Base-by-base conservation (phyloP, 495 filamentous ascomycete species). In the Hyaloscypha finlandica region DNA sequence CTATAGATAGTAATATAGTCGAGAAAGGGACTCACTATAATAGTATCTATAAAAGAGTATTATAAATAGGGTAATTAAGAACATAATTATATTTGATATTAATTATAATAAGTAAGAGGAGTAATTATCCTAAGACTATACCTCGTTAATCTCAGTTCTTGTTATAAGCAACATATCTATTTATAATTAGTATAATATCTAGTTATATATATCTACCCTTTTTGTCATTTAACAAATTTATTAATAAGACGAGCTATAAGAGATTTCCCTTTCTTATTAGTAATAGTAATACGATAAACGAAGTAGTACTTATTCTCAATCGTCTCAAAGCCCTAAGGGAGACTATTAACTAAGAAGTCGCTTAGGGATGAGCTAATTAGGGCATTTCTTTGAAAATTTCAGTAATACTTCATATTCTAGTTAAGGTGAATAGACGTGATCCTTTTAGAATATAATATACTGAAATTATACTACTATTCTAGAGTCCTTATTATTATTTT, bases 301-400 rank as follows among this genome's bases (percentile, higher is more conserved):
- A 48, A 19, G 9, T 19, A 19, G 9, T 19, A 9, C 19, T 48
- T 9, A 9, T 48, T 48, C 42, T 48, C 42, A 9, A 48, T 48
- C 42, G 42, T 48, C 42, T 48, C 19, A 48, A 48, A 48, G 19
- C 42, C 42, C 19, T 48, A 48, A 48, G 42, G 42, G 19, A 48
- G 42, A 48, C 42, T 48, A 48, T 48, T 48, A 48, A 48, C 42
- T 48, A 48, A 48, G 19, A 48, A 48, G 19, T 8, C 19, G 8
- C 9, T 19, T 48, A 19, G 42, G 42, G 8, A 48, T 48, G n/a
- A 48, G 42, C 42, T 48, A 48, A 19, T 48, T 19, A 56, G 53
- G 53, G 25, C 20, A 56, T 56, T 56, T 56, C 53, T n/a, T 56
- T 29, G 25, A 56, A 56, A 56, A 29, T 56, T 56, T 8, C 53